Base-by-base conservation (phyloP, 768 basidiomycete genomes). In the Pisolithus marmoratus region DNA sequence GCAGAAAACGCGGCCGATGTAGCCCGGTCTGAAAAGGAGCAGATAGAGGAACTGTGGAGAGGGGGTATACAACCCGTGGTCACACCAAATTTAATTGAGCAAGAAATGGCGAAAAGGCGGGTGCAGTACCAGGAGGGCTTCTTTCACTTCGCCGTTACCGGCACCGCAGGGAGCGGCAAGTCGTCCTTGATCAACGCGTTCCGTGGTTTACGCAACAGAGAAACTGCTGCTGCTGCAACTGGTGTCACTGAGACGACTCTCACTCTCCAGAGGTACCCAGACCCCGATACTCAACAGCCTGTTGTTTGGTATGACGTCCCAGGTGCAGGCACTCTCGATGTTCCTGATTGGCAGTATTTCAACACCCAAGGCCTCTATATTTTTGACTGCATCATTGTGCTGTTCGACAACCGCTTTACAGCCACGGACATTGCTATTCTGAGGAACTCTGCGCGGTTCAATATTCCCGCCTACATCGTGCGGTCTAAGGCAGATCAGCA, bases 171-270 rank as follows among this genome's bases (percentile, higher is more conserved):
- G 7, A 64, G 64, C 27, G 70, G 69, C 14, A 71, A 71, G 54
- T 71, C 70, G 5, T 69, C 70, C n/a, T 54, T 70, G 19, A 63
- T 71, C 41, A 71, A 71, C 22, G 64, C 70, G 4, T 60, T 72
- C 22, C 66, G 70, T 2, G 70, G 70, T 7, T 42, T 72, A 23
- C 42, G 45, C 8, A 60, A 57, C 49, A 46, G 46, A 9, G 54
- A 60, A 17, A 5, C 6, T 14, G 57, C 56, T 14, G 60, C 68
- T 14, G 70, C 69, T 5, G 52, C 62, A 2, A 61, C 63, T 11
- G 66, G 64, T 1, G 52, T 68, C 40, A 59, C 54, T 3, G 66
- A 69, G 51, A 69, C 62, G 20, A 70, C 69, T 3, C 38, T 52
- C n/a, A 24, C 34, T 17, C 50, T 63, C 38, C 22, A 55, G 22